Evolutionary conservation across 2,329 filamentous ascomycete genomes (phyloP).

Genomic region (Neonectria sp.): DNA sequence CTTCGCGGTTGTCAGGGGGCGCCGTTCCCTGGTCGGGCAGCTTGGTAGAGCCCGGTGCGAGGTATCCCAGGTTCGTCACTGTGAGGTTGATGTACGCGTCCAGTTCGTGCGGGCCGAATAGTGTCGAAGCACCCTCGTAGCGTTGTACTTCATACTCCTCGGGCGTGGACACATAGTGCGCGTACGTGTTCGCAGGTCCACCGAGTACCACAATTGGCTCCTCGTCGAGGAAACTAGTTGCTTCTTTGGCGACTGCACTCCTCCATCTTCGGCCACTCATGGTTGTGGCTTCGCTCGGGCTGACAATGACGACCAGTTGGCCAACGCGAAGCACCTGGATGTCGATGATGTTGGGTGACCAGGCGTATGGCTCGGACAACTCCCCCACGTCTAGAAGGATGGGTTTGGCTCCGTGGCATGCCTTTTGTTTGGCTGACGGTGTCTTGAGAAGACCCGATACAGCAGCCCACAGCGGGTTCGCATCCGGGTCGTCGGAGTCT

Average conservation of each 20-base stretch:
- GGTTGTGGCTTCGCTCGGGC: constrained; percentile 89
- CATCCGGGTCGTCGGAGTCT: constrained; percentile 76
- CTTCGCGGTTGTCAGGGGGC: constrained; percentile 84
- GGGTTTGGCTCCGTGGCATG: constrained; percentile 86
- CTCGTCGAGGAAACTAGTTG: constrained; percentile 62
- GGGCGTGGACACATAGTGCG: constrained; percentile 84
- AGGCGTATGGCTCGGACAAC: constrained; percentile 82
- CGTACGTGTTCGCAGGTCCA: constrained; percentile 92
- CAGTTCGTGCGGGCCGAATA: constrained; percentile 87
- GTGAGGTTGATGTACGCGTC: constrained; percentile 91
- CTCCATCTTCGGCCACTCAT: constrained; percentile 95
- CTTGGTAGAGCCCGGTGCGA: constrained; percentile 54
- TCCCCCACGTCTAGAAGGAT: constrained; percentile 92
- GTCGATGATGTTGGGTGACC: constrained; percentile 94
- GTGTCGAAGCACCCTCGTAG: constrained; percentile 94
- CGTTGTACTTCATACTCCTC: constrained; percentile 89
- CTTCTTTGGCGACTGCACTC: constrained; percentile 72
- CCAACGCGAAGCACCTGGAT: constrained; percentile 89
- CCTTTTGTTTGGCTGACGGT: constrained; percentile 78
- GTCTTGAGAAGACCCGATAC: constrained; percentile 81
- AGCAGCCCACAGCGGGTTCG: constrained; percentile 83
- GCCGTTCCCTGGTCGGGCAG: constrained; percentile 67
- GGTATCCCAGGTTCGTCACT: constrained; percentile 68
- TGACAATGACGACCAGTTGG: constrained; percentile 86
- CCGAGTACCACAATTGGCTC: constrained; percentile 86